Percentiles rank a stretch among this genome's conserved stretches.
These are phyloP conservation scores for Picocystis sp. DNA, from an alignment of 163 green algal species.

Conservation along the genomic window DNA sequence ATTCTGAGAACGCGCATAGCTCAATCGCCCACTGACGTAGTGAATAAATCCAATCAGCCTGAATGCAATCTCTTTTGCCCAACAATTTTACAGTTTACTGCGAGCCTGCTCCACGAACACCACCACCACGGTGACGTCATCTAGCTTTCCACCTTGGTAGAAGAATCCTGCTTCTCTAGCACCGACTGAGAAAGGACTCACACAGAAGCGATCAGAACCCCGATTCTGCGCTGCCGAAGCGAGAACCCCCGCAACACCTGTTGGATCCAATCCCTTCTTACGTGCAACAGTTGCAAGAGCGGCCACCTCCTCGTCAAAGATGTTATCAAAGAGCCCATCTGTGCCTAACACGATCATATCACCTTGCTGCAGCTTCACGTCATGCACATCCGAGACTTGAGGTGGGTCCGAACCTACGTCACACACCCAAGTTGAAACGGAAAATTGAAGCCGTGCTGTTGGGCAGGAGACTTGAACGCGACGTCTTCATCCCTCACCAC, in stretches of 20 bases:
- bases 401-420: constrained; percentile 36
- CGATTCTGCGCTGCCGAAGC: constrained; percentile 22
- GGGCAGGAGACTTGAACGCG: constrained; percentile 60
- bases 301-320: constrained; percentile 62
- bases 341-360: constrained; percentile 78
- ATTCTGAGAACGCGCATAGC: no score
- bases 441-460: constrained; percentile 99
- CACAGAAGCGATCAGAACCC: constrained; percentile 48
- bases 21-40: no score
- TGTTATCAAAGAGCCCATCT: constrained; percentile 93
- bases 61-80: background rate
- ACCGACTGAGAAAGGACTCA: constrained; percentile 68
- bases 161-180: constrained; percentile 36
- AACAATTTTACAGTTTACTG: constrained; percentile 2
- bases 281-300: constrained; percentile 14
- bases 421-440: constrained; percentile 77
- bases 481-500: constrained; percentile 49
- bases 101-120: constrained; percentile 27
- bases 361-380: constrained; percentile 42
- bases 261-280: background rate
- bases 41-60: no score
- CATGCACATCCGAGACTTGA: constrained; percentile 41
- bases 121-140: constrained; percentile 80
- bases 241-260: constrained; percentile 37
- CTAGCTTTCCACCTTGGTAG: constrained; percentile 69